Conservation (phyloP, 495 filamentous ascomycete species). For the Aspergillus funiculosus region DNA sequence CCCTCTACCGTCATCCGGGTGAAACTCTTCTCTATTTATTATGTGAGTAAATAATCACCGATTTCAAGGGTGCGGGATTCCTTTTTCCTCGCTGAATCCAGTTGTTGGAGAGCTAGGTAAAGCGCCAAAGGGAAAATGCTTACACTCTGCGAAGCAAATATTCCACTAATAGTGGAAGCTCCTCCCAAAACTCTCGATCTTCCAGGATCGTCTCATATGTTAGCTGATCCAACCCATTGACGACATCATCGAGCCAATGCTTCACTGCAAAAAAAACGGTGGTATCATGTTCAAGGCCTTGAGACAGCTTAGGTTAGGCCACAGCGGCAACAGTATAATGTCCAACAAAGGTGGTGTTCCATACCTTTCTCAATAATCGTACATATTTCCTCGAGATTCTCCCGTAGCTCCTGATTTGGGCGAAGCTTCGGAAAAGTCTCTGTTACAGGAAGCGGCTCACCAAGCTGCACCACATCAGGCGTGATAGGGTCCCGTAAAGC, state of each 20-base stretch:
- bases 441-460: constrained; percentile 25
- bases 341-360: background rate
- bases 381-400: constrained; percentile 36
- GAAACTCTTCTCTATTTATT: constrained; percentile 26
- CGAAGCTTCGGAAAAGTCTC: constrained; percentile 35
- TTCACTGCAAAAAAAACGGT: constrained; percentile 26
- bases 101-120: background rate
- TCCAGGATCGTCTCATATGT: constrained; percentile 27
- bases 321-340: background rate
- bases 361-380: constrained; percentile 43
- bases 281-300: constrained; percentile 29
- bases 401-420: constrained; percentile 21
- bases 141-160: constrained; percentile 42
- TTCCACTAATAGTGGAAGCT: constrained; percentile 42
- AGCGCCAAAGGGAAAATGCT: no score
- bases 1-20: constrained; percentile 25
- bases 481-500: constrained; percentile 26
- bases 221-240: constrained; percentile 26
- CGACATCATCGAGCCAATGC: constrained; percentile 33
- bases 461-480: constrained; percentile 34
- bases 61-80: background rate
- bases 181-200: constrained; percentile 50
- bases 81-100: no score
- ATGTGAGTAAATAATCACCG: constrained; percentile 1
- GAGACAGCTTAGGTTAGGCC: constrained; percentile 11